Conservation (phyloP, 2,329 filamentous ascomycete species). For the Pseudogymnoascus sp. region DNA sequence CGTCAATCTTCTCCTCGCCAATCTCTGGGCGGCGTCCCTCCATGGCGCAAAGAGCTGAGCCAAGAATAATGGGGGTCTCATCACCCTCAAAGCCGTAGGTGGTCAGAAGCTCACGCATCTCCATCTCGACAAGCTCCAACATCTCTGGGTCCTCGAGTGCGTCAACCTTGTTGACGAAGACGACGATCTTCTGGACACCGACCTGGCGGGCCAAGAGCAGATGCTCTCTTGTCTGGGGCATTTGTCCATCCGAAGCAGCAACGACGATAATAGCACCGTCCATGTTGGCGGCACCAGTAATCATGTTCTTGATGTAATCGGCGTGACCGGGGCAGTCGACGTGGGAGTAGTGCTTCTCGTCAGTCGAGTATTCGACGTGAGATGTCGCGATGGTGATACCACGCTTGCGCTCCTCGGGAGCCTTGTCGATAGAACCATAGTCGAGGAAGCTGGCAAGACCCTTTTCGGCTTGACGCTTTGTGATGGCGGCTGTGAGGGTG, state of each 20-base stretch:
- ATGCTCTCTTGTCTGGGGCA: slow-evolving; percentile 99
- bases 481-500: slow-evolving; percentile 96
- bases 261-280: slow-evolving; percentile 98
- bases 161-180: slow-evolving; percentile 99
- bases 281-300: slow-evolving; percentile 98
- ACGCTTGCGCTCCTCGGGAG: slow-evolving; percentile 97
- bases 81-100: slow-evolving; percentile 97
- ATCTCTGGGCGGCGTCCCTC: slow-evolving; percentile 83
- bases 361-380: slow-evolving; percentile 97
- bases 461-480: slow-evolving; percentile 94
- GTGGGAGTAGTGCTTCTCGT: slow-evolving; percentile 93
- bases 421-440: slow-evolving; percentile 97
- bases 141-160: slow-evolving; percentile 96
- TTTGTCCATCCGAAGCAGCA: slow-evolving; percentile 95
- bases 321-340: slow-evolving; percentile 99
- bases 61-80: slow-evolving; percentile 93
- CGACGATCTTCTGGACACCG: slow-evolving; percentile 94
- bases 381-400: slow-evolving; percentile 99
- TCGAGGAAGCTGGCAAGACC: slow-evolving; percentile 91
- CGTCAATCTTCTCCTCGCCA: slow-evolving; percentile 78
- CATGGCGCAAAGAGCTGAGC: slow-evolving; percentile 89
- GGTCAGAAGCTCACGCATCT: slow-evolving; percentile 94
- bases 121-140: slow-evolving; percentile 99
- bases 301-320: slow-evolving; percentile 99
- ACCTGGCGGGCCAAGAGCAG: slow-evolving; percentile 95